phyloP scores from a whole-genome alignment of 495 filamentous ascomycete species.

The Tetracladium setigerum region DNA sequence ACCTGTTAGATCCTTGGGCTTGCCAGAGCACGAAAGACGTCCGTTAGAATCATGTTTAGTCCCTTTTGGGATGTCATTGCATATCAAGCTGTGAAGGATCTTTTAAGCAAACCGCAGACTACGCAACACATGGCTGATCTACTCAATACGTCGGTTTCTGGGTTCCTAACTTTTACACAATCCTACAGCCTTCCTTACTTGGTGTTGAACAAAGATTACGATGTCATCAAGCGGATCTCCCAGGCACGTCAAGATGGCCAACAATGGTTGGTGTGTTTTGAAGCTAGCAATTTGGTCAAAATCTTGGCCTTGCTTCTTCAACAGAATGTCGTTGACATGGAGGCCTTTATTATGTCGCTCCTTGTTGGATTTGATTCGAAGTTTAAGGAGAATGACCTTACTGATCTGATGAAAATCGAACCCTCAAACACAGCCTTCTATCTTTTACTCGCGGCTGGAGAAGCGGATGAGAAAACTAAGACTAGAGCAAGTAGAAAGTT shows the following conservation, averaged over 20 bases:
- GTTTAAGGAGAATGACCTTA: constrained; percentile 57
- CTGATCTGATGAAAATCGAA: constrained; percentile 65
- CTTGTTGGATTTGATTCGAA: constrained; percentile 57
- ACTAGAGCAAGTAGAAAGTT: constrained; percentile 36
- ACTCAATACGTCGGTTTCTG: constrained; percentile 59
- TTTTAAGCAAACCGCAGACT: constrained; percentile 72
- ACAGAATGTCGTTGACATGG: constrained; percentile 60
- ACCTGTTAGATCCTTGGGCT: constrained; percentile 47
- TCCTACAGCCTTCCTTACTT: constrained; percentile 76
- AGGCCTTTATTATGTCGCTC: constrained; percentile 58
- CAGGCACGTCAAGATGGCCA: constrained; percentile 58
- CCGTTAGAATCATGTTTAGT: constrained; percentile 58
- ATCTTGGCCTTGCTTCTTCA: constrained; percentile 74
- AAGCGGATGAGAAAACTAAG: constrained; percentile 50
- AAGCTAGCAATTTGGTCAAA: constrained; percentile 63
- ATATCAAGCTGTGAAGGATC: constrained; percentile 69
- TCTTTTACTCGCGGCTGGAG: constrained; percentile 71
- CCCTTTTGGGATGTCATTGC: constrained; percentile 85
- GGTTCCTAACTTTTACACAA: constrained; percentile 73
- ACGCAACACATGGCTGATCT: constrained; percentile 74
- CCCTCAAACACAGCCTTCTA: constrained; percentile 69
- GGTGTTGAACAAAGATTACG: constrained; percentile 65
- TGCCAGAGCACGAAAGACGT: constrained; percentile 51
- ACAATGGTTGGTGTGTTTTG: constrained; percentile 50
- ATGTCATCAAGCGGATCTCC: constrained; percentile 75